Base-by-base conservation (phyloP, 176 grass and related monocot species). In the Panicum miliaceum region DNA sequence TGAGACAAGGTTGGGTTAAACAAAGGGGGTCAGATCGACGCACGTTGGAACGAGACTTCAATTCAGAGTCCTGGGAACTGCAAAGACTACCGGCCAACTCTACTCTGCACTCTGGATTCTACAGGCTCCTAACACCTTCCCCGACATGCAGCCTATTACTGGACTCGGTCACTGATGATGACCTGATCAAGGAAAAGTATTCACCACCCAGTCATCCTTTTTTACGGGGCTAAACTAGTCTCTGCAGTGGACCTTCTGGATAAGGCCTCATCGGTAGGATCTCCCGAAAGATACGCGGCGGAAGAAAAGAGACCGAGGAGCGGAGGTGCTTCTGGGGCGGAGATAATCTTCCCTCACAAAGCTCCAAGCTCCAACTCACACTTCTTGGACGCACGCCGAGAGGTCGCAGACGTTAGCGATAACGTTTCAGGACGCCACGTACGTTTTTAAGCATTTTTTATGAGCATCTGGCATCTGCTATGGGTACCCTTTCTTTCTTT, bases 401-500 rank as follows among this genome's bases (percentile, higher is more conserved):
- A 41, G 25, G 58, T 18, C 27, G 62, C 9, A 29, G 3, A 25
- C 20, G 56, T 66, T 25, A 59, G 20, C 78, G 60, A 48, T 20
- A 53, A 41, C 43, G 54, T 71, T 79, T 79, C 77, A 50, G 3
- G 77, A 50, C 77, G 54, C 54, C 74, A 76, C 73, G 73, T 73
- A 73, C n/a, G 13, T 47, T 32, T 11, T 9, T 32, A 26, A 4
- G 6, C 5, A 16, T 50, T 0, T 20, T 36, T 3, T 53, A 13
- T 45, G 8, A 22, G 18, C 12, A 40, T 9, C 8, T 20, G 12
- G 11, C 10, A 47, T 1, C 7, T 43, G 38, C 20, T 69, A 43
- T 8, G 22, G 26, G 6, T 38, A 66, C 34, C 29, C 29, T 32
- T 32, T 32, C 29, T 32, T 32, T n/a, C n/a, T 32, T 32, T 2